A percentile compares a stretch with the other conserved stretches of the same genome.
Conservation (phyloP, 495 filamentous ascomycete genomes). For the Penicillium waksmanii region DNA sequence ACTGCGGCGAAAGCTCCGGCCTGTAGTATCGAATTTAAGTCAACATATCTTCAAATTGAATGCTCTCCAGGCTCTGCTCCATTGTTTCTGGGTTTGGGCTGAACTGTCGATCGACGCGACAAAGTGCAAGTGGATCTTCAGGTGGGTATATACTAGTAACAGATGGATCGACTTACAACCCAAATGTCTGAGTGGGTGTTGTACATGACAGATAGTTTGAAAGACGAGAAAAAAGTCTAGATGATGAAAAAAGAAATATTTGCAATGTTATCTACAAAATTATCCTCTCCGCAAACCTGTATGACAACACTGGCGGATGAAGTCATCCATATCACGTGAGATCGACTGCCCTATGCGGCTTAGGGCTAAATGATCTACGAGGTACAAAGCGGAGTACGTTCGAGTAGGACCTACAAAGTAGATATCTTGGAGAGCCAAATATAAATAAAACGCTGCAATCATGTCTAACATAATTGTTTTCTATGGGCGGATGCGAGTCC, state of each 20-base stretch:
- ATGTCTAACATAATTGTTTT: conserved; percentile 27
- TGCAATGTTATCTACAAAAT: too few relatives aligned
- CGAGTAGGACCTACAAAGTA: too few relatives aligned
- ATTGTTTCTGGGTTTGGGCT: not conserved
- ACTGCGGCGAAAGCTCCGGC: conserved; percentile 83
- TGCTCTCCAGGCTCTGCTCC: too few relatives aligned
- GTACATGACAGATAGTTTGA: conserved; percentile 26
- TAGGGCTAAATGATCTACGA: conserved; percentile 20
- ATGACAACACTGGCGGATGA: conserved; percentile 10
- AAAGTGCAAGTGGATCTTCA: not conserved
- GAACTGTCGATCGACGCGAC: too few relatives aligned
- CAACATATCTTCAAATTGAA: too few relatives aligned
- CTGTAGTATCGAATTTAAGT: conserved; percentile 39
- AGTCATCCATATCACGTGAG: conserved; percentile 25
- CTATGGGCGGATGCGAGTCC: conserved; percentile 29
- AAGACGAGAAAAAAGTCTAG: not conserved
- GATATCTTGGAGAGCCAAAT: not conserved
- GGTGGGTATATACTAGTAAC: not conserved
- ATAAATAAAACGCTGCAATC: conserved; percentile 10
- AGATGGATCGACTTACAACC: conserved; percentile 38
- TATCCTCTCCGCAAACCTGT: too few relatives aligned
- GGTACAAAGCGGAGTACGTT: not conserved
- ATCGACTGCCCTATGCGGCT: conserved; percentile 16
- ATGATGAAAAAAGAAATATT: too few relatives aligned
- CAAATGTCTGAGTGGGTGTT: conserved; percentile 58